These are phyloP conservation scores for Cochliopodium minus DNA, from an alignment of 208 protist species.

Conservation along the genomic window DNA sequence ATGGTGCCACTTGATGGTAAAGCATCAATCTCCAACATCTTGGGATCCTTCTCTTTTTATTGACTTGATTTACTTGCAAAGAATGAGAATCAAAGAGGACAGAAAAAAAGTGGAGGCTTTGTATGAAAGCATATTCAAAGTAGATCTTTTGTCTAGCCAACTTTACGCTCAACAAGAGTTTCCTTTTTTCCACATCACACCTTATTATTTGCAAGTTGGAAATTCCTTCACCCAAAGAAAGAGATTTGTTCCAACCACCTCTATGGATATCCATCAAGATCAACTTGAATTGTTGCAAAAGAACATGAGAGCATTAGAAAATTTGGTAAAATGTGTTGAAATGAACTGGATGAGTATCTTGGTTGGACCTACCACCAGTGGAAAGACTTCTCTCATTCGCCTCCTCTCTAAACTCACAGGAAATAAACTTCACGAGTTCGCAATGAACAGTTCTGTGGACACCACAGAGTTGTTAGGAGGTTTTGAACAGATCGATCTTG, in stretches of 20 bases:
- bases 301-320: slow-evolving; percentile 20
- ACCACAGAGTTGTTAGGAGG: slow-evolving; percentile 96
- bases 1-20: slow-evolving; percentile 76
- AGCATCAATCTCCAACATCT: slow-evolving; percentile 6
- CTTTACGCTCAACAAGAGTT: slow-evolving; percentile 4
- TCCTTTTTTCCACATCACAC: slow-evolving; percentile 24
- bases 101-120: slow-evolving; percentile 23
- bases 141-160: neutral
- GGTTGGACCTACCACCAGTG: slow-evolving; percentile 67
- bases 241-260: neutral
- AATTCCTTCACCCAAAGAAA: slow-evolving; percentile 4
- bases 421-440: slow-evolving; percentile 74
- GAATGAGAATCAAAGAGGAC: slow-evolving; percentile 42
- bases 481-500: slow-evolving; percentile 95
- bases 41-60: slow-evolving; percentile 22
- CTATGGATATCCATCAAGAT: neutral
- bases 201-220: slow-evolving; percentile 27
- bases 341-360: slow-evolving; percentile 79
- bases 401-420: slow-evolving; percentile 69
- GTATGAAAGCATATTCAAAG: slow-evolving; percentile 22
- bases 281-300: slow-evolving; percentile 19
- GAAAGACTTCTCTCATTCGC: slow-evolving; percentile 84
- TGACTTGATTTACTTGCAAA: slow-evolving; percentile 43
- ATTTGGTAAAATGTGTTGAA: slow-evolving; percentile 21
- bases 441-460: slow-evolving; percentile 89